Base-by-base conservation (phyloP, 2,329 filamentous ascomycete genomes). In the Aspergillus sclerotialis region DNA sequence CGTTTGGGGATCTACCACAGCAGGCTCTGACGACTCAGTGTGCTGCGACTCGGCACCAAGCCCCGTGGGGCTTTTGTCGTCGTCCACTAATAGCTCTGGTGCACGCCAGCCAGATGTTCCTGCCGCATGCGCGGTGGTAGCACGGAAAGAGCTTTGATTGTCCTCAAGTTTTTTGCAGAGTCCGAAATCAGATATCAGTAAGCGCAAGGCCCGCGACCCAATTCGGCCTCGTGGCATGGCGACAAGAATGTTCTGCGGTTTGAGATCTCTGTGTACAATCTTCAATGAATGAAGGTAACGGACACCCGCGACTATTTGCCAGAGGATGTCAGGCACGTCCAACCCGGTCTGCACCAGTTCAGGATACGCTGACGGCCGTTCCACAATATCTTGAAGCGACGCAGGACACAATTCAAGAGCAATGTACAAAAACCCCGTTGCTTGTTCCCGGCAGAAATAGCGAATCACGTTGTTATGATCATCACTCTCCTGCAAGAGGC, bases 31-130 rank as follows among this genome's bases (percentile, higher is more conserved):
- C 2, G 65, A 64, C 46, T 64, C 65, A 25, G 56, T 60, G 42
- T 60, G 50, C 38, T 61, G 60, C 10, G 56, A 64, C 17, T 57
- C 58, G 10, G 46, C 45, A 28, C 48, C 49, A 16, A 45, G 39
- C 4, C 46, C 53, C 10, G 46, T 37, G 8, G 60, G 48, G 12
- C 74, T 73, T 8, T 70, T 73, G 43, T 87, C 82, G 42, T 89
- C 84, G 50, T 88, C 83, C 4, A 92, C 74, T 10, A 98, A 77
- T 4, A 98, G 73, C 63, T 98, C 92, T 0, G 92, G 92, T 0
- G 92, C 92, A 39, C 93, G 87, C 92, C 92, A 98, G 5, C 92
- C 92, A 28, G 86, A 87, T 0, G 92, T 98, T 19, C 92, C 92
- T 6, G 85, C 85, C 1, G 90, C 90, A 53, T 94, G 86, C 9